phyloP scores from a whole-genome alignment of 495 filamentous ascomycete species.

The Aspergillus olivimuriae region DNA sequence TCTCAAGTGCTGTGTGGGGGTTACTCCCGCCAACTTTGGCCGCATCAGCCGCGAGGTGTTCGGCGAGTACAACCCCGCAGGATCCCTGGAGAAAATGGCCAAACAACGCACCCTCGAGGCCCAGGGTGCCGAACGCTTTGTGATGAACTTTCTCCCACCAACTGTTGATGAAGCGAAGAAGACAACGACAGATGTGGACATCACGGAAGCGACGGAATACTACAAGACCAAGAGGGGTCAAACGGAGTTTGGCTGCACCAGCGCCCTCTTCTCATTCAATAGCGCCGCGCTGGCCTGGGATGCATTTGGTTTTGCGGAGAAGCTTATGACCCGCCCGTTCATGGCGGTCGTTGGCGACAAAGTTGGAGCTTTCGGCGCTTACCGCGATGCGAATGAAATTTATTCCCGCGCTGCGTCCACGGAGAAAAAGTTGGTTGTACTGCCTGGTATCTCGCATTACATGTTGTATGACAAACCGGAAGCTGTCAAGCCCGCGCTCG shows the following conservation, averaged over 20 bases:
- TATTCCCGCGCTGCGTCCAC: constrained; percentile 11
- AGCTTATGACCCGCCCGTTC: constrained; percentile 13
- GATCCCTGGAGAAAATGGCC: constrained; percentile 15
- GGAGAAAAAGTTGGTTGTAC: constrained; percentile 12
- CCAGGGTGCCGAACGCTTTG: constrained; percentile 11
- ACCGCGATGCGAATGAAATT: constrained; percentile 16
- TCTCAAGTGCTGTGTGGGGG: constrained; percentile 26
- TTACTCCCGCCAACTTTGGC: constrained; percentile 22
- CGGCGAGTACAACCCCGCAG: constrained; percentile 10
- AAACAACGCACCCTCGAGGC: constrained; percentile 15
- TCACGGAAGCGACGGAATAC: constrained; percentile 16
- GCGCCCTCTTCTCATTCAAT: constrained; percentile 18
- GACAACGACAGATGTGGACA: constrained; percentile 9
- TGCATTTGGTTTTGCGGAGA: constrained; percentile 14
- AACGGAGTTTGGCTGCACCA: constrained; percentile 7
- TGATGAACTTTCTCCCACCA: constrained; percentile 9
- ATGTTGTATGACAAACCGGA: constrained; percentile 17
- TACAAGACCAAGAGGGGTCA: constrained; percentile 17
- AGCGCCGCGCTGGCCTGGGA: constrained; percentile 16
- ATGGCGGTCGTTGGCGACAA: constrained; percentile 14
- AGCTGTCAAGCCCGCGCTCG: constrained; percentile 15
- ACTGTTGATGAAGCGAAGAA: constrained; percentile 13
- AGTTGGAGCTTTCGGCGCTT: constrained; percentile 15
- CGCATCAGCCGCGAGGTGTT: constrained; percentile 15
- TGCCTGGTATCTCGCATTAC: constrained; percentile 16